A percentile compares a stretch with the other conserved stretches of the same genome.
Evolutionary conservation across 106 monocot genomes (phyloP).

Genomic region (Posidonia australis): DNA sequence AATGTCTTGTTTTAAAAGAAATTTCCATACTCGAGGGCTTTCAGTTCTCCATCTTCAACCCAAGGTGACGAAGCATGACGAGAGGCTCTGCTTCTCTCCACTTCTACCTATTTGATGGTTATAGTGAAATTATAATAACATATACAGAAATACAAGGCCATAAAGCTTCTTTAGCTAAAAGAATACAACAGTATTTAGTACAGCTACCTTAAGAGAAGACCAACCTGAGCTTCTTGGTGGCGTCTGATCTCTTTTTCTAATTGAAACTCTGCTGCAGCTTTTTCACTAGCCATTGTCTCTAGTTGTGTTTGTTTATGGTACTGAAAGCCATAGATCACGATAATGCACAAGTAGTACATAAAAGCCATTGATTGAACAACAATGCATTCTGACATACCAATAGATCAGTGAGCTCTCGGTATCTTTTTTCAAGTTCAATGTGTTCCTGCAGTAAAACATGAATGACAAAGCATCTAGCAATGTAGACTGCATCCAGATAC

Average conservation of each 20-base stretch:
- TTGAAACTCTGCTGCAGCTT: slow-evolving; percentile 84
- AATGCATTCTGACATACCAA: slow-evolving; percentile 39
- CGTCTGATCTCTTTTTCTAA: slow-evolving; percentile 79
- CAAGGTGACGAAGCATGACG: slow-evolving; percentile 59
- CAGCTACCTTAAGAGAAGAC: not conserved
- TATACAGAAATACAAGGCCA: not conserved
- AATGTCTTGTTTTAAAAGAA: not conserved
- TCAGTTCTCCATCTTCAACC: slow-evolving; percentile 94
- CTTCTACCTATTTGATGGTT: slow-evolving; percentile 61
- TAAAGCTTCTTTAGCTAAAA: not conserved
- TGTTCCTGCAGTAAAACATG: slow-evolving; percentile 62
- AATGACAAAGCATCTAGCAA: not conserved
- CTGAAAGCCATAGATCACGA: slow-evolving; percentile 26
- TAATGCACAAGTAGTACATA: not conserved
- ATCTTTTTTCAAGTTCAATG: slow-evolving; percentile 92
- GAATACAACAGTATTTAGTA: slow-evolving; percentile 1
- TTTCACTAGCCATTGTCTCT: slow-evolving; percentile 92
- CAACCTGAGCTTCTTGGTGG: slow-evolving; percentile 75
- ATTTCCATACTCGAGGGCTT: slow-evolving; percentile 66
- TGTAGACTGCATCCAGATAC: not conserved
- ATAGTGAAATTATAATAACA: slow-evolving; percentile 1
- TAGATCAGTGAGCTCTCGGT: slow-evolving; percentile 90
- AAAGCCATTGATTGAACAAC: not conserved
- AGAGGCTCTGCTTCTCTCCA: slow-evolving; percentile 59
- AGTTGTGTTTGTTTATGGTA: slow-evolving; percentile 99